Percentiles rank a stretch among this genome's conserved stretches.
Evolutionary conservation across 2,329 filamentous ascomycete species (phyloP).

Genomic region (Aspergillus glaucus): DNA sequence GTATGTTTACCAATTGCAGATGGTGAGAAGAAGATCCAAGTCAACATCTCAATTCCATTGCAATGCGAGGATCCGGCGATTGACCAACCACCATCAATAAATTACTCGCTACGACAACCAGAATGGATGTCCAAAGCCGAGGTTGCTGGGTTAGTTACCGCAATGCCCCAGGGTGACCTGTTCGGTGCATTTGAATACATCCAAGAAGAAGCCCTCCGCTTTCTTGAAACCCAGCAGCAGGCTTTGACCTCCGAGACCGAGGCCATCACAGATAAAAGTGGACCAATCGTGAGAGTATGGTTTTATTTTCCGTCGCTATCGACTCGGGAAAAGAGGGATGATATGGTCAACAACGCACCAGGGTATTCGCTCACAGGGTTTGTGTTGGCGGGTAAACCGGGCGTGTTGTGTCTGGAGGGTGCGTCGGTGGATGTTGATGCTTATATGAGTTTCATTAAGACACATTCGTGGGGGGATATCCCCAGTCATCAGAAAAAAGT

Average conservation of each 20-base stretch:
- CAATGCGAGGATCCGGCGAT: constrained; percentile 9
- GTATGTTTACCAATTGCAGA: constrained; percentile 20
- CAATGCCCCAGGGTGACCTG: constrained; percentile 41
- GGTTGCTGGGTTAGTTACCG: constrained; percentile 30
- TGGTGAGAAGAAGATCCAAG: constrained; percentile 19
- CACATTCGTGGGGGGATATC: constrained; percentile 58
- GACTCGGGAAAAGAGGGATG: constrained; percentile 53
- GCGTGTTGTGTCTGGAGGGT: constrained; percentile 34
- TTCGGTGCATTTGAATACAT: constrained; percentile 43
- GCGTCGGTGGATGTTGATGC: constrained; percentile 45
- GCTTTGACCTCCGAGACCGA: neutral
- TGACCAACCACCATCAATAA: constrained; percentile 18
- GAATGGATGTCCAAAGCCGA: constrained; percentile 49
- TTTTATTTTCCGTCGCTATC: constrained; percentile 60
- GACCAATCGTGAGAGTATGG: constrained; percentile 49
- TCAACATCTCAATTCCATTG: constrained; percentile 25
- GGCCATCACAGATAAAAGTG: neutral
- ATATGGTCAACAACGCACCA: constrained; percentile 51
- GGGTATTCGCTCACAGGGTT: constrained; percentile 52
- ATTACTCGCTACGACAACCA: constrained; percentile 42
- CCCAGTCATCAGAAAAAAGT: constrained; percentile 58
- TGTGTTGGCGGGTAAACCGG: constrained; percentile 55
- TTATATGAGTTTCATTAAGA: constrained; percentile 60
- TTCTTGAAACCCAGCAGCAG: constrained; percentile 21
- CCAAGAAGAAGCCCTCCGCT: constrained; percentile 29